phyloP scores from a whole-genome alignment of 1,284 basidiomycete species.

The Pseudozyma sp. region DNA sequence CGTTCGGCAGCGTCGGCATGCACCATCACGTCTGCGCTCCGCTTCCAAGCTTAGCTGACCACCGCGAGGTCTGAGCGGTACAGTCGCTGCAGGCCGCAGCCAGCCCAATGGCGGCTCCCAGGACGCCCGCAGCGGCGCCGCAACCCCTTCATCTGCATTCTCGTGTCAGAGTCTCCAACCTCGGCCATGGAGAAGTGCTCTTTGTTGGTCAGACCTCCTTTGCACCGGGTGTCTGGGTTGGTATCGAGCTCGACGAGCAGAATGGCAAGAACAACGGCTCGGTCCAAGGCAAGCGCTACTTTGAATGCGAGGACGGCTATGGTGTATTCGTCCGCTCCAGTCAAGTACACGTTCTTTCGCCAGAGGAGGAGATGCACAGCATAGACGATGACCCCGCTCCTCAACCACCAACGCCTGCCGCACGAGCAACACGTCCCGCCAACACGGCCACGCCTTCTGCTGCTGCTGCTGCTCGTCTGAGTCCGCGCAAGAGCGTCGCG shows the following conservation, averaged over 20 bases:
- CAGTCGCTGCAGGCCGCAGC: not conserved
- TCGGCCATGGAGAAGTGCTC: slow-evolving; percentile 83
- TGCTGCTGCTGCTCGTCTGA: slow-evolving; percentile 23
- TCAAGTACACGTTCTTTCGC: slow-evolving; percentile 78
- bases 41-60: not conserved
- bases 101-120: slow-evolving; percentile 18
- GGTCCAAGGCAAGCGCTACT: slow-evolving; percentile 85
- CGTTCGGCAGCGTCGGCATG: not conserved
- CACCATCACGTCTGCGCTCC: not conserved
- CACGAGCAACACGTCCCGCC: slow-evolving; percentile 21
- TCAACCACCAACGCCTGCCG: slow-evolving; percentile 7
- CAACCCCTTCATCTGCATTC: slow-evolving; percentile 57
- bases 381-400: slow-evolving; percentile 39
- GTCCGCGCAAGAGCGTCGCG: slow-evolving; percentile 38
- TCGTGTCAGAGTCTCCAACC: slow-evolving; percentile 58
- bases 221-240: slow-evolving; percentile 91
- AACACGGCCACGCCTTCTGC: slow-evolving; percentile 15
- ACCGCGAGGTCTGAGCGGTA: not conserved
- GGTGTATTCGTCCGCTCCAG: slow-evolving; percentile 92
- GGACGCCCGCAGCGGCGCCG: slow-evolving; percentile 20
- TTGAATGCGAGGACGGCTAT: slow-evolving; percentile 79
- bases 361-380: slow-evolving; percentile 45
- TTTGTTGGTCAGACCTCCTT: slow-evolving; percentile 87
- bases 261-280: slow-evolving; percentile 96
- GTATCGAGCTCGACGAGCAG: slow-evolving; percentile 79